Conservation (phyloP, 1,139 yeast genomes). For the Nadsonia starkeyi-henricii region DNA sequence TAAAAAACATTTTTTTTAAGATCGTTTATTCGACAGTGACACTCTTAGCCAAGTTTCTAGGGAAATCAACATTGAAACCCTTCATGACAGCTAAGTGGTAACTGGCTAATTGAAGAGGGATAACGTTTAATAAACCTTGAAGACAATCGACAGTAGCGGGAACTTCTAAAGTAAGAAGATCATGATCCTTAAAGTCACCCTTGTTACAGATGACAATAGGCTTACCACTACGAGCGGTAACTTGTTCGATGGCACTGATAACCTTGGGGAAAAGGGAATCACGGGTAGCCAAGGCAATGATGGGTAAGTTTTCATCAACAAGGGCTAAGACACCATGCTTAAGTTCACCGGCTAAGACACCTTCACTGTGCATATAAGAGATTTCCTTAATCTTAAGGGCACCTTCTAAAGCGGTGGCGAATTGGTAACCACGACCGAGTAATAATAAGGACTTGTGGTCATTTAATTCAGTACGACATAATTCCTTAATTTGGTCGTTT, state of each 20-base stretch:
- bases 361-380: slow-evolving; percentile 98
- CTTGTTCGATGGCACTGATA: slow-evolving; percentile 92
- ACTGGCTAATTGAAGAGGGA: slow-evolving; percentile 91
- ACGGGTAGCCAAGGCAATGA: slow-evolving; percentile 92
- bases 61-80: slow-evolving; percentile 96
- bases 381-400: slow-evolving; percentile 97
- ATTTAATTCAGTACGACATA: slow-evolving; percentile 61
- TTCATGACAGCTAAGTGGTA: slow-evolving; percentile 94
- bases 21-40: slow-evolving; percentile 72
- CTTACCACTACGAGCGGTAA: slow-evolving; percentile 91
- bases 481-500: slow-evolving; percentile 57
- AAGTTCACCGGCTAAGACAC: slow-evolving; percentile 96
- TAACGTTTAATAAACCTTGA: slow-evolving; percentile 89
- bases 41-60: slow-evolving; percentile 95
- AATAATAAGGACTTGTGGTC: slow-evolving; percentile 77
- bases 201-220: slow-evolving; percentile 90
- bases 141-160: slow-evolving; percentile 95
- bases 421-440: slow-evolving; percentile 95
- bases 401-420: slow-evolving; percentile 95
- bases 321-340: slow-evolving; percentile 97
- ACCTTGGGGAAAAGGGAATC: slow-evolving; percentile 95
- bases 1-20: no score
- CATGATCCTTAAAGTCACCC: slow-evolving; percentile 41
- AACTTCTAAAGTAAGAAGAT: slow-evolving; percentile 52
- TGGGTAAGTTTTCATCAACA: slow-evolving; percentile 87